phyloP scores from a whole-genome alignment of 768 basidiomycete genomes.

The Kwoniella botswanensis region DNA sequence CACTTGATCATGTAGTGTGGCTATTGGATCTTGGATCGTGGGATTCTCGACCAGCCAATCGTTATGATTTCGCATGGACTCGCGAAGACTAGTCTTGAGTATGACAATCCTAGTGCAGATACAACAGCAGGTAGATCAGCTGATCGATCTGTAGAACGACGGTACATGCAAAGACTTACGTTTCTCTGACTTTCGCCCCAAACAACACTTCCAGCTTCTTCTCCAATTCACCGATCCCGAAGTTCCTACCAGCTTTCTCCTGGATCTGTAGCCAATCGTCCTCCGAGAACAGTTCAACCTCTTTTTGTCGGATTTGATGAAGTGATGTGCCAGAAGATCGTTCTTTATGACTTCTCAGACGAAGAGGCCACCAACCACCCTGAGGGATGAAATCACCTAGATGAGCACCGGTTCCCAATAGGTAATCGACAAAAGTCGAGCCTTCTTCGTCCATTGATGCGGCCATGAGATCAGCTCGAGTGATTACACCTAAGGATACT shows the following conservation, averaged over 20 bases:
- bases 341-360: conserved; percentile 4
- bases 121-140: too few relatives aligned
- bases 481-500: too few relatives aligned
- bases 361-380: conserved; percentile 24
- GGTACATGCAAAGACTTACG: too few relatives aligned
- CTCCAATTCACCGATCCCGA: conserved; percentile 8
- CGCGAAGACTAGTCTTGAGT: neutral
- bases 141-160: too few relatives aligned
- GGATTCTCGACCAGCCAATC: conserved; percentile 7
- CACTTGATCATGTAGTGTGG: conserved; percentile 7
- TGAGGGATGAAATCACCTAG: conserved; percentile 11
- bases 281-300: conserved; percentile 22
- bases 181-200: neutral
- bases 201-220: conserved; percentile 20
- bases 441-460: too few relatives aligned
- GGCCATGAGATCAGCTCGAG: too few relatives aligned
- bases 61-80: neutral
- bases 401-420: neutral
- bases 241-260: neutral
- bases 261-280: conserved; percentile 24
- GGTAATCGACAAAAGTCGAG: conserved; percentile 10
- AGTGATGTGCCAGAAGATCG: too few relatives aligned
- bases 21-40: conserved; percentile 9
- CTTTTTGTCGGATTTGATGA: too few relatives aligned
- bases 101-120: too few relatives aligned